Conservation (phyloP, 768 basidiomycete genomes). For the Leccinum longicurvipes region DNA sequence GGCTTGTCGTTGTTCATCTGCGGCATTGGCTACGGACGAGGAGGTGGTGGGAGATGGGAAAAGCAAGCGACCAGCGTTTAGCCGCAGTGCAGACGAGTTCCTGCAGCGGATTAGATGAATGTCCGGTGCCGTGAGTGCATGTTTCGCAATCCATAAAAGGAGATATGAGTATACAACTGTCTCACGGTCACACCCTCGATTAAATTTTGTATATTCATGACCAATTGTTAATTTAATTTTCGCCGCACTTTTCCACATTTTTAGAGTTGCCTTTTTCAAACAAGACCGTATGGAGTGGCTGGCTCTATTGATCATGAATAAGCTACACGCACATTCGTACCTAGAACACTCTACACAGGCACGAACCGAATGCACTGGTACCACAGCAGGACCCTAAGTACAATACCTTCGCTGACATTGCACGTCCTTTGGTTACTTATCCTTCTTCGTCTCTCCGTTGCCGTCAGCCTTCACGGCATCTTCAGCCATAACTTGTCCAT, state of each 20-base stretch:
- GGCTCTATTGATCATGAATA: background rate
- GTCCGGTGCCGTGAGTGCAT: slow-evolving; percentile 30
- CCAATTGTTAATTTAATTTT: slow-evolving; percentile 4
- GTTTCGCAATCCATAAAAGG: slow-evolving; percentile 26
- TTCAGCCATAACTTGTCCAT: slow-evolving; percentile 74
- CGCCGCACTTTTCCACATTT: slow-evolving; percentile 7
- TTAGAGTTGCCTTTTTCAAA: slow-evolving; percentile 7
- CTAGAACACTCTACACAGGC: too few species aligned
- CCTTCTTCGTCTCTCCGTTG: slow-evolving; percentile 54
- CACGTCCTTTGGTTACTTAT: slow-evolving; percentile 35
- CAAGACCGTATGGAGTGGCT: background rate
- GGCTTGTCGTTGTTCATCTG: slow-evolving; percentile 14
- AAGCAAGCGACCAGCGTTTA: slow-evolving; percentile 25
- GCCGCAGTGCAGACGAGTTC: slow-evolving; percentile 14
- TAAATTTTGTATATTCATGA: slow-evolving; percentile 2
- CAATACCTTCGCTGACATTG: slow-evolving; percentile 8
- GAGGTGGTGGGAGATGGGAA: slow-evolving; percentile 19
- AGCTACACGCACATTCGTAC: too few species aligned
- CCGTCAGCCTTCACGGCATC: slow-evolving; percentile 42
- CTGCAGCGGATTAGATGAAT: slow-evolving; percentile 32
- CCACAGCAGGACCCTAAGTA: background rate
- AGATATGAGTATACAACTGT: slow-evolving; percentile 12
- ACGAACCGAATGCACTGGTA: slow-evolving; percentile 1
- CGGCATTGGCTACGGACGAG: slow-evolving; percentile 13
- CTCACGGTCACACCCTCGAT: slow-evolving; percentile 21